Conservation (phyloP, 768 basidiomycete species). For the Ramaria rubella region DNA sequence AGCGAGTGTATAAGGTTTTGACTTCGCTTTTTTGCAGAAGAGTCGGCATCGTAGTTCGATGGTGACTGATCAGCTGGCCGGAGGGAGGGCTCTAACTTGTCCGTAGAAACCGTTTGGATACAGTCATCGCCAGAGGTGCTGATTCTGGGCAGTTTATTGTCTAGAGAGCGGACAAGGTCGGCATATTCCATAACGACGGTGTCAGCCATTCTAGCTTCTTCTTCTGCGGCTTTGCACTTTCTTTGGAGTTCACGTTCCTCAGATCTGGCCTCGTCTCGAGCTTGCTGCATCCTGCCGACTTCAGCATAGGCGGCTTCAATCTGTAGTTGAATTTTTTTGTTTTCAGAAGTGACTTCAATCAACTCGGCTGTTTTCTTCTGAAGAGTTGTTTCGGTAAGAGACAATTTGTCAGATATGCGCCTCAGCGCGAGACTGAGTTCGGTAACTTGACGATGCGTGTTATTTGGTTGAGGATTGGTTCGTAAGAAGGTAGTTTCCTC, state of each 20-base stretch:
- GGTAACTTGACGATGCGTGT: slow-evolving; percentile 33
- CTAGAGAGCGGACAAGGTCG: slow-evolving; percentile 59
- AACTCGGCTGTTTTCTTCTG: slow-evolving; percentile 44
- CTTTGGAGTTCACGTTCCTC: slow-evolving; percentile 45
- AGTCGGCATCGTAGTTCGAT: background rate
- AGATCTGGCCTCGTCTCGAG: slow-evolving; percentile 46
- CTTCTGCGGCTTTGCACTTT: slow-evolving; percentile 42
- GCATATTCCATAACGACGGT: slow-evolving; percentile 68
- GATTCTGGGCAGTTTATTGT: slow-evolving; percentile 33
- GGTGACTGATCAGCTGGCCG: background rate
- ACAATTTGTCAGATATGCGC: slow-evolving; percentile 61
- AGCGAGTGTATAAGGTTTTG: slow-evolving; percentile 31
- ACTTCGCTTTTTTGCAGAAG: background rate
- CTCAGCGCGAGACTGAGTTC: slow-evolving; percentile 66
- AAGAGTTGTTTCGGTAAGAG: slow-evolving; percentile 51
- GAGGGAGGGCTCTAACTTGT: too few species aligned
- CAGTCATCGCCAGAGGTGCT: background rate
- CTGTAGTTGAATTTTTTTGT: slow-evolving; percentile 34
- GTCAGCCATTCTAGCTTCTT: slow-evolving; percentile 55
- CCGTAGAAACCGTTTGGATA: too few species aligned
- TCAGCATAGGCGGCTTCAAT: slow-evolving; percentile 50
- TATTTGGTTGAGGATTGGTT: slow-evolving; percentile 35
- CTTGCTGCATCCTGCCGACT: slow-evolving; percentile 44
- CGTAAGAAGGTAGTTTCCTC: slow-evolving; percentile 53
- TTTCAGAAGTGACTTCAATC: slow-evolving; percentile 36